phyloP scores from a whole-genome alignment of 352 stramenopile species.

The Phytophthora macrochlamydospora region DNA sequence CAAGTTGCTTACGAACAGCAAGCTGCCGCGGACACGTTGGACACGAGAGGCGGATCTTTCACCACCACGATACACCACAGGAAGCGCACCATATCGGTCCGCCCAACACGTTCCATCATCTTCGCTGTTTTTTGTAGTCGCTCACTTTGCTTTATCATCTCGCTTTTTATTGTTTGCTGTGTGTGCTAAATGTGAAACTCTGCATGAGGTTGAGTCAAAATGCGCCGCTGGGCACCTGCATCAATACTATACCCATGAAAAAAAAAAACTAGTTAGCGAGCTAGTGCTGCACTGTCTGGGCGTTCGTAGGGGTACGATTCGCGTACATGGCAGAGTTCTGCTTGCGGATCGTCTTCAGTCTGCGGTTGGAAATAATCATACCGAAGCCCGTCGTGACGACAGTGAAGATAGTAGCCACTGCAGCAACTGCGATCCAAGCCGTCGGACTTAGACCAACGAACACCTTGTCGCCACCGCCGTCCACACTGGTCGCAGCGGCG shows the following conservation, averaged over 20 bases:
- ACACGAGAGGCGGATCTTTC: no score
- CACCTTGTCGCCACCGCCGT: slow-evolving; percentile 66
- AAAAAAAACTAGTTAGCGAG: neutral
- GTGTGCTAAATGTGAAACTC: slow-evolving; percentile 6
- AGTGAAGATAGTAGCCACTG: slow-evolving; percentile 52
- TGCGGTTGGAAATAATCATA: slow-evolving; percentile 49
- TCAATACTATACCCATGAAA: neutral
- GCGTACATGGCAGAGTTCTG: slow-evolving; percentile 53
- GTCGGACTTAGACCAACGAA: slow-evolving; percentile 60
- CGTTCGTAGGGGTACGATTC: slow-evolving; percentile 26
- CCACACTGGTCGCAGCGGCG: slow-evolving; percentile 45
- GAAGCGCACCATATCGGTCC: no score
- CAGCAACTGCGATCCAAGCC: slow-evolving; percentile 66
- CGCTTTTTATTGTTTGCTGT: slow-evolving; percentile 11
- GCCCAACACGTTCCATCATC: no score
- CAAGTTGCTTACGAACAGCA: no score
- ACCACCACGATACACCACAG: no score
- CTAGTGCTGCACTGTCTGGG: slow-evolving; percentile 11
- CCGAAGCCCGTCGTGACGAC: slow-evolving; percentile 56
- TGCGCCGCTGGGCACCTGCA: neutral
- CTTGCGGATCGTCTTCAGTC: slow-evolving; percentile 51
- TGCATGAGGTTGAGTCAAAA: slow-evolving; percentile 19
- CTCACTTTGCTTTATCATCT: slow-evolving; percentile 2
- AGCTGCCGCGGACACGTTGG: no score
- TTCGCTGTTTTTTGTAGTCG: no score